Evolutionary conservation across 768 basidiomycete species (phyloP), one percentile per base, ranked within the genome.

Genomic region (Auriscalpium vulgare): DNA sequence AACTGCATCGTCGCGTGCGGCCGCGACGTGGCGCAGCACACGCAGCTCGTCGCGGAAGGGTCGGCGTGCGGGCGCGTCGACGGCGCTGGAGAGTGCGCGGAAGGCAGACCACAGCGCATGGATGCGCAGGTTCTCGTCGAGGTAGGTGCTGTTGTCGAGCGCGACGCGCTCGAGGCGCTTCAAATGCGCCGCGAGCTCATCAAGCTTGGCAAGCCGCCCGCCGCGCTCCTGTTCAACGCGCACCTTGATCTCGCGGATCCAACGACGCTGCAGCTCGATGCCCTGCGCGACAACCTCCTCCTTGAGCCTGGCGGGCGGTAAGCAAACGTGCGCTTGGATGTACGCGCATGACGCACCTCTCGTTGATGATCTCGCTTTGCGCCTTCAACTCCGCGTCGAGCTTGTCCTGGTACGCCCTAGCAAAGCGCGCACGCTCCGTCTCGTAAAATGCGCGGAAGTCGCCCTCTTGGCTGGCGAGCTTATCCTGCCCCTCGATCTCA

Each of bases 201-300:
- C 93, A 37, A 99, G 84, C 71, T 94, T 97, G 47, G 93, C 88
- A 10, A 99, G 80, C 54, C 97, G 88, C 11, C 94, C 94, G 14
- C 93, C 93, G 46, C 97, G 92, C 71, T 99, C 97, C 66, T 92
- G 83, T 71, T 99, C 95, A 55, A 99, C 95, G 60, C 86, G 88
- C 50, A 94, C 80, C 74, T 97, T 97, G 77, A 98, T 85, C 56
- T 97, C 93, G 36, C 91, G 85, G 44, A 99, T 89, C 95, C 95
- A 98, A 53, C 91, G 82, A 50, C 94, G 85, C 68, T 98, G 97
- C 21, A 98, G 83, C 72, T 98, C 97, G 65, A 99, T 93, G 16
- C 95, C 97, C 69, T 98, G 95, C 3, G 94, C 88, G 51, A 98
- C 80, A 53, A 98, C 92, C 68, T 95, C 94, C 68, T 95, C 91